Base-by-base conservation (phyloP, 1,284 basidiomycete genomes). In the Cryptococcus neoformans region DNA sequence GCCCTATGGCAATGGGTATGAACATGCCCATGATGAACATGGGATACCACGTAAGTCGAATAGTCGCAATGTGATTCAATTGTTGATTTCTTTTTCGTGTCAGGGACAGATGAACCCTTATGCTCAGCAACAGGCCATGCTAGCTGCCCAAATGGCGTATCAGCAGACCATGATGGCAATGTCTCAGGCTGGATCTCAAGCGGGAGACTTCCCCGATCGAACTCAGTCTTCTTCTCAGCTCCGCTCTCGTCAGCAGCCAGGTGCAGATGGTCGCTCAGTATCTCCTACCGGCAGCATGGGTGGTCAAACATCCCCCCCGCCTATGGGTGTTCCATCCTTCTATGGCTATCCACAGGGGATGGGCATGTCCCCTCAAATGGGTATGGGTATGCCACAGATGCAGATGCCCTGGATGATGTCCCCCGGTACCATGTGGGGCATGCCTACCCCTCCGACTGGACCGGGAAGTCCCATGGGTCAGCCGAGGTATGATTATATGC, bases 121-220 rank as follows among this genome's bases (percentile, higher is more conserved):
- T 49, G 46, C 46, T 28, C 88, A 89, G 42, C 89, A 90, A 68
- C 89, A 91, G 60, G 77, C 77, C 62, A 87, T 93, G 87, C 88
- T 89, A 75, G 90, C 90, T 6, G 90, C 91, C 14, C 91, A 93
- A 68, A 88, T 91, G 74, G 91, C 92, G 0, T 94, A 93, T 63
- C 78, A 79, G 51, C 78, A 77, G 73, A 89, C 91, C 17, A 92
- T 94, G 88, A 85, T 90, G 82, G 83, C 87, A 44, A 90, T 90
- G 78, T 92, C 90, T 7, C 81, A 83, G 41, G 85, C 87, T 10
- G 89, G 88, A 16, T 89, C 87, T 2, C 85, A 89, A 62, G 82
- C 82, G 35, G 88, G 86, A 12, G 87, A 69, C 45, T 54, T 51
- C 34, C 63, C 58, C 17, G 59, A 65, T 21, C 55, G 53, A 50